Base-by-base conservation (phyloP, 2,329 filamentous ascomycete genomes). In the Alternaria gaisen region DNA sequence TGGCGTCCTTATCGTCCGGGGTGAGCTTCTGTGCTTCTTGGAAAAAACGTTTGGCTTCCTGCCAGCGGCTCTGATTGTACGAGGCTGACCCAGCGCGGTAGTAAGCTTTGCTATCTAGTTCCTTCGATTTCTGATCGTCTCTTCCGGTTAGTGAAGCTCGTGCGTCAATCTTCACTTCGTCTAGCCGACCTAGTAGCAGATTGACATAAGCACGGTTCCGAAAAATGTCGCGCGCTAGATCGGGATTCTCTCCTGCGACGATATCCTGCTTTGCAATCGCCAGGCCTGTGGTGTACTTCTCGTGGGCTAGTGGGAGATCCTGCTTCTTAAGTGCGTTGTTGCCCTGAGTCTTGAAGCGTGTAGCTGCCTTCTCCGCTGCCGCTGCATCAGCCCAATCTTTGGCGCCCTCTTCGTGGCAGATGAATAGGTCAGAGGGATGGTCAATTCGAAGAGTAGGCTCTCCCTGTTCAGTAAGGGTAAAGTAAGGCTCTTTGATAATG, bases 401-500 rank as follows among this genome's bases (percentile, higher is more conserved):
- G 16, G 85, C 6, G 2, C 54, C 79, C 26, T 70, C 60, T 0
- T 69, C 60, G 1, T 72, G 59, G 3, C 84, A 67, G 61, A 77
- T 78, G 16, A 82, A 65, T 18, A 87, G 64, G 58, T 88, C 85
- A 24, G 80, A 82, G 18, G 83, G 70, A 67, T 88, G 86, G 56
- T 88, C 85, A 12, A 87, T 83, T 3, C 84, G 79, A 22, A 88
- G 34, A 0, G 74, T 80, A 66, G 83, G 83, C 2, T 74, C 56
- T 1, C 81, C 81, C 22, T 83, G 72, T 0, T 72, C 72, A 5
- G 77, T 77, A 0, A 71, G 47, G 57, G 83, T 85, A 60, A 87
- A 80, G 63, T 82, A 88, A 0, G 86, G 85, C 55, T 88, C 85
- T 60, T 87, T 88, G 28, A 88, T 53, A 28, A 87, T 66, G 11